Percentiles rank a stretch among this genome's conserved stretches.
Conservation (phyloP, 805 yeast species). For the Suhomyces faveliae region DNA sequence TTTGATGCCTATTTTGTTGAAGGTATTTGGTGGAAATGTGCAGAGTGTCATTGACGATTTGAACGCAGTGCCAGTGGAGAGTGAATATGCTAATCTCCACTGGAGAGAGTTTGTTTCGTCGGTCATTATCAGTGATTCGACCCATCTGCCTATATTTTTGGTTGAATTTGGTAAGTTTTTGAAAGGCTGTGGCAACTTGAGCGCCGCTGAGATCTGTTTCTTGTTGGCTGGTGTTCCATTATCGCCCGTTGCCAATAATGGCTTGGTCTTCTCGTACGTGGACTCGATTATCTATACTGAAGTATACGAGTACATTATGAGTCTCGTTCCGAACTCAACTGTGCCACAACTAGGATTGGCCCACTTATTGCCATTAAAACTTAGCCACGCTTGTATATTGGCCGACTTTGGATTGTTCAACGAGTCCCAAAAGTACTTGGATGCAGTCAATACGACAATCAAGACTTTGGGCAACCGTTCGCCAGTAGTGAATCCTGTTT, state of each 20-base stretch:
- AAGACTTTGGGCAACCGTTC: slow-evolving; percentile 31
- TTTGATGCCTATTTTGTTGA: slow-evolving; percentile 56
- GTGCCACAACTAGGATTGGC: slow-evolving; percentile 43
- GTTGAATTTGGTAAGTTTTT: slow-evolving; percentile 53
- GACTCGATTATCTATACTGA: slow-evolving; percentile 58
- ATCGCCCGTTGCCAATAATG: slow-evolving; percentile 20
- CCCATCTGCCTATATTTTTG: slow-evolving; percentile 39
- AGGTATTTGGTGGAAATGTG: slow-evolving; percentile 63
- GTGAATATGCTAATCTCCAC: slow-evolving; percentile 49
- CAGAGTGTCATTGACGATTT: slow-evolving; percentile 52
- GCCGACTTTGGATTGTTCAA: slow-evolving; percentile 62
- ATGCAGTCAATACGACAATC: slow-evolving; percentile 39
- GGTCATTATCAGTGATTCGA: slow-evolving; percentile 33
- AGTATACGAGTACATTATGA: slow-evolving; percentile 58
- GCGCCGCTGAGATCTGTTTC: slow-evolving; percentile 46
- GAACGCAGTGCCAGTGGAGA: slow-evolving; percentile 37
- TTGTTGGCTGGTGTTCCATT: slow-evolving; percentile 49
- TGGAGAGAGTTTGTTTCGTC: slow-evolving; percentile 50
- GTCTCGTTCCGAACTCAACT: slow-evolving; percentile 19
- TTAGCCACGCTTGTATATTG: slow-evolving; percentile 64
- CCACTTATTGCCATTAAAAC: slow-evolving; percentile 58
- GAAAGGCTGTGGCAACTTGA: slow-evolving; percentile 20
- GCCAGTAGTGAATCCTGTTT: slow-evolving; percentile 24
- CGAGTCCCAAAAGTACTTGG: slow-evolving; percentile 65
- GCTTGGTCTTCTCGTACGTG: slow-evolving; percentile 38